Evolutionary conservation across 2,329 filamentous ascomycete genomes (phyloP), one percentile per base, ranked within the genome.

Genomic region (Xylariaceae sp.): DNA sequence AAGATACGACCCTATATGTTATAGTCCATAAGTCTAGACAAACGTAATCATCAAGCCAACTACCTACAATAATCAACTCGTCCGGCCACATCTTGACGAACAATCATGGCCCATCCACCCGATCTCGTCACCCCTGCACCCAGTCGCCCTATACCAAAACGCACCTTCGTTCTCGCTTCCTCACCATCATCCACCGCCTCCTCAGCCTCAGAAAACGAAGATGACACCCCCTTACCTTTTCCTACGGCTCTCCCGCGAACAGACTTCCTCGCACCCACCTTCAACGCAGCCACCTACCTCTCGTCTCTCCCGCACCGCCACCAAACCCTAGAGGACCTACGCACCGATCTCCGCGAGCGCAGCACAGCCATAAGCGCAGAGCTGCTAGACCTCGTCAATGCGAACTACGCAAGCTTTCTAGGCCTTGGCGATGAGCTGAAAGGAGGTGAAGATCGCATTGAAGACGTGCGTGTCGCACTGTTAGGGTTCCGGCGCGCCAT

Each of bases 291-390:
- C 1, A 78, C 78, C 1, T 99, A 97, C 73, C 87, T 99, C 51
- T 92, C 75, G 6, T 88, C 89, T 1, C 82, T 96, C 1, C 85
- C 86, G 17, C 87, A 94, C 71, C 88, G 94, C 1, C 94, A 99
- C 73, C 94, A 99, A 74, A 97, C 93, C 0, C 89, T 99, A 52
- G 92, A 96, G 72, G 94, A 99, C 73, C 80, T 99, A 37, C 90
- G 93, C 41, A 78, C 87, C 4, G 95, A 99, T 70, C 80, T 99
- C 13, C 87, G 92, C 50, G 85, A 92, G 60, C 83, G 95, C 55
- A 90, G 87, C 66, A 84, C 89, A 66, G 82, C 88, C 17, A 87
- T 99, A 62, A 89, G 87, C 69, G 85, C 88, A 63, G 94, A 99
- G 76, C 81, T 99, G 2, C 81, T 99, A 15, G 93, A 97, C 75